A percentile compares a stretch with the other conserved stretches of the same genome.
Evolutionary conservation across 768 basidiomycete species (phyloP).

Genomic region (Guyanaporus albipodus): DNA sequence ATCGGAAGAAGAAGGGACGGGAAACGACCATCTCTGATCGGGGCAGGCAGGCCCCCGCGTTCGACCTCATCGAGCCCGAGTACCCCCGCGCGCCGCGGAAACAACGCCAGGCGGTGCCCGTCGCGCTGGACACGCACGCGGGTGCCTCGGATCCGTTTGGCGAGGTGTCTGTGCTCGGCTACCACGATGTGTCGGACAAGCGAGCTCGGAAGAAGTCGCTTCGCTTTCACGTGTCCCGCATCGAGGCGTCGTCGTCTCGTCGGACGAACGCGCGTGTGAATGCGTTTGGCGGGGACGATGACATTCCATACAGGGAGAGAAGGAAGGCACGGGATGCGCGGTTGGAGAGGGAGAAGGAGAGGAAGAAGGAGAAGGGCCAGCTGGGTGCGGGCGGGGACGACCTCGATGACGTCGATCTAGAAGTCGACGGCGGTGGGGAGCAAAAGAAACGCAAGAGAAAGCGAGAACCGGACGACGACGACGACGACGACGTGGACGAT

Average conservation of each 20-base stretch:
- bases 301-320: slow-evolving; percentile 83
- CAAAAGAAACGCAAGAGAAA: slow-evolving; percentile 38
- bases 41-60: slow-evolving; percentile 39
- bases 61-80: slow-evolving; percentile 79
- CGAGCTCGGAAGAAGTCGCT: slow-evolving; percentile 75
- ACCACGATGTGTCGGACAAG: slow-evolving; percentile 81
- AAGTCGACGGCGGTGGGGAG: slow-evolving; percentile 23
- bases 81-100: slow-evolving; percentile 32
- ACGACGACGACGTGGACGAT: slow-evolving; percentile 39
- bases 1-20: slow-evolving; percentile 63
- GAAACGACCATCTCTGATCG: slow-evolving; percentile 36
- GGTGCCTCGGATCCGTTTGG: slow-evolving; percentile 54
- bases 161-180: slow-evolving; percentile 64
- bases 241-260: slow-evolving; percentile 75
- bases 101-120: slow-evolving; percentile 10
- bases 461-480: slow-evolving; percentile 36
- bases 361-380: slow-evolving; percentile 29
- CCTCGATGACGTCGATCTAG: slow-evolving; percentile 55
- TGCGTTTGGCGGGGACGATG: slow-evolving; percentile 87
- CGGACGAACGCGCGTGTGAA: slow-evolving; percentile 68
- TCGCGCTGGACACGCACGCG: slow-evolving; percentile 6
- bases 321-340: slow-evolving; percentile 59
- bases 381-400: slow-evolving; percentile 59
- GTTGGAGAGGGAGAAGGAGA: slow-evolving; percentile 43
- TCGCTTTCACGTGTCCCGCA: slow-evolving; percentile 90